Base-by-base conservation (phyloP, 331 rosid genomes). In the Malus hybrid region DNA sequence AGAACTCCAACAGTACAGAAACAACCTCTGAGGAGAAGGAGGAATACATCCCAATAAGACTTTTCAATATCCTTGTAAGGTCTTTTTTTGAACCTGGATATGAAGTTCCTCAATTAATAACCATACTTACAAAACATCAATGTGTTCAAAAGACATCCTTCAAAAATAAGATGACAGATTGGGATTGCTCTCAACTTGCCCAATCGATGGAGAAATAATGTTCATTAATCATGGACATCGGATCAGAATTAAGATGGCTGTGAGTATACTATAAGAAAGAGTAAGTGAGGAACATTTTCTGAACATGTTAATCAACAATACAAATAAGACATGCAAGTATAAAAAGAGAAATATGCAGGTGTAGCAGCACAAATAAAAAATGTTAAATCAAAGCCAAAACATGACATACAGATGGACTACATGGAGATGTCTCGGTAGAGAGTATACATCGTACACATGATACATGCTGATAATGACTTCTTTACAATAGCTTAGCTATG, bases 21-120 rank as follows among this genome's bases (percentile, higher is more conserved):
- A 85, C 93, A 73, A 90, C 83, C 81, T 94, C 97, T 14, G 91
- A 86, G 71, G 97, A 90, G 86, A 73, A 90, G 64, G 92, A 86
- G 19, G 96, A 83, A 79, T 88, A 92, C 68, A 94, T 79, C 79
- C 65, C 85, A 70, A 82, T 81, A 72, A 94, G 83, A 83, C 78
- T 78, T 84, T 89, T 94, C 71, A 89, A 74, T 52, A 78, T 78
- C 84, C 84, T 90, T 3, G 70, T 33, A 20, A 75, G 50, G 80
- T 84, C 88, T 79, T 84, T 89, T 86, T 89, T 92, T 39, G 84
- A 72, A 78, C 88, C 97, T 92, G 92, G 82, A 87, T 82, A 60
- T 57, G 71, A 76, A 77, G 14, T 32, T 58, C 6, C 76, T 70
- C 64, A 63, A 77, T 76, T 64, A 88, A 73, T 61, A 36, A 24